These are phyloP conservation scores for Ciborinia camelliae DNA, from an alignment of 2,329 filamentous ascomycete species.

Conservation along the genomic window DNA sequence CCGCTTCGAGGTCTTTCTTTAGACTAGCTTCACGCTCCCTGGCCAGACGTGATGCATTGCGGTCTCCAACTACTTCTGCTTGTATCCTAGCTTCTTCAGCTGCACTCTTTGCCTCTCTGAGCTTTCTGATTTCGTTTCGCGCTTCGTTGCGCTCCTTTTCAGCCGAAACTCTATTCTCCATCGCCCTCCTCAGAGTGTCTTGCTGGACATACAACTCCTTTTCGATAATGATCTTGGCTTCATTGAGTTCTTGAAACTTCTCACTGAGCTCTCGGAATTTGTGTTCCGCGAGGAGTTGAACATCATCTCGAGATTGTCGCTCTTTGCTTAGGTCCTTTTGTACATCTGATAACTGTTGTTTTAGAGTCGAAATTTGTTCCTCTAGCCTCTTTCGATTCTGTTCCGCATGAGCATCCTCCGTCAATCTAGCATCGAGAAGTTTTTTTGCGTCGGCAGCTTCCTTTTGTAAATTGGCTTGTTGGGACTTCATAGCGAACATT, in stretches of 20 bases:
- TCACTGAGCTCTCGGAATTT: constrained; percentile 78
- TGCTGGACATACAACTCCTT: constrained; percentile 97
- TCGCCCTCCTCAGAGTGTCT: constrained; percentile 81
- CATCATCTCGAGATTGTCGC: constrained; percentile 89
- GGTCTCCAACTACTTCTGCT: constrained; percentile 77
- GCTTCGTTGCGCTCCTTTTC: constrained; percentile 89
- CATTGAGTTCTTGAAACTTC: constrained; percentile 82
- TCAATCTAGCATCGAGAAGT: constrained; percentile 81
- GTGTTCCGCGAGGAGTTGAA: constrained; percentile 85
- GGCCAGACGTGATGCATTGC: constrained; percentile 71
- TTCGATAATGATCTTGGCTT: constrained; percentile 94
- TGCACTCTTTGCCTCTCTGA: constrained; percentile 79
- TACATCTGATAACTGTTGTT: constrained; percentile 76
- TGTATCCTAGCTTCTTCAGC: constrained; percentile 82
- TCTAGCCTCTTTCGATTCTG: constrained; percentile 81
- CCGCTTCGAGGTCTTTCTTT: constrained; percentile 75
- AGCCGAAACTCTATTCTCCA: constrained; percentile 72
- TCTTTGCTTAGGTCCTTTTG: constrained; percentile 89
- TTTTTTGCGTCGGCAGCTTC: constrained; percentile 86
- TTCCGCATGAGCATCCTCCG: constrained; percentile 80
- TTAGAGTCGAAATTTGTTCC: constrained; percentile 81
- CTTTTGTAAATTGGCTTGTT: constrained; percentile 78
- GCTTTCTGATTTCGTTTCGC: constrained; percentile 75
- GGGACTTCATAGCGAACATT: constrained; percentile 78
- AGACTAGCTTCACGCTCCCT: constrained; percentile 77